Percentiles rank a stretch among this genome's conserved stretches.
Conservation (phyloP, 768 basidiomycete genomes). For the Macrolepiota dolichaula region DNA sequence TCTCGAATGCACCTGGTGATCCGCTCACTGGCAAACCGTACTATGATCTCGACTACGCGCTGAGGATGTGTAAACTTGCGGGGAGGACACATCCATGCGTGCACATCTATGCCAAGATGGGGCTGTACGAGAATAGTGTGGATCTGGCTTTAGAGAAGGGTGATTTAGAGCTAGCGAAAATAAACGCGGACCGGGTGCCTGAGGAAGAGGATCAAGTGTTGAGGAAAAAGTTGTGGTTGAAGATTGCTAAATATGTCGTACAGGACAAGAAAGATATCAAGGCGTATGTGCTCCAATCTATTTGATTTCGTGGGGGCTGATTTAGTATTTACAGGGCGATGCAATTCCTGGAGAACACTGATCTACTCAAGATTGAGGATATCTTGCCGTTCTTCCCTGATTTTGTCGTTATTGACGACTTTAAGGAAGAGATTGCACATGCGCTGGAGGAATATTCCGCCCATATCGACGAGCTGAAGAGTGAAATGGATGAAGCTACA, state of each 20-base stretch:
- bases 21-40: constrained; percentile 84
- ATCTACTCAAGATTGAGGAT: constrained; percentile 96
- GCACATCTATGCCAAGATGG: constrained; percentile 97
- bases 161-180: constrained; percentile 91
- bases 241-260: constrained; percentile 97
- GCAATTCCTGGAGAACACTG: constrained; percentile 92
- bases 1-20: constrained; percentile 77
- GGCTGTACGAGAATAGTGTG: constrained; percentile 93
- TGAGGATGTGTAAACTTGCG: constrained; percentile 85
- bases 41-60: constrained; percentile 95
- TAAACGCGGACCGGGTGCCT: constrained; percentile 78
- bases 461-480: constrained; percentile 85
- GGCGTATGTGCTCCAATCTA: constrained; percentile 57
- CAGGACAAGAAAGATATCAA: constrained; percentile 98
- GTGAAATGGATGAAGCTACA: constrained; percentile 96
- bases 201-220: constrained; percentile 86
- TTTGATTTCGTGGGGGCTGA: constrained; percentile 2
- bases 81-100: constrained; percentile 87
- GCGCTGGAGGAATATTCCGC: constrained; percentile 93
- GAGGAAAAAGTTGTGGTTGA: constrained; percentile 94
- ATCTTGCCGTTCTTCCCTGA: constrained; percentile 99
- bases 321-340: constrained; percentile 66
- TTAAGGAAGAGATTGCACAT: constrained; percentile 97
- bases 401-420: constrained; percentile 98
- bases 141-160: constrained; percentile 93